Conservation (phyloP, 2,329 filamentous ascomycete species). For the Sclerotinia subarctica region DNA sequence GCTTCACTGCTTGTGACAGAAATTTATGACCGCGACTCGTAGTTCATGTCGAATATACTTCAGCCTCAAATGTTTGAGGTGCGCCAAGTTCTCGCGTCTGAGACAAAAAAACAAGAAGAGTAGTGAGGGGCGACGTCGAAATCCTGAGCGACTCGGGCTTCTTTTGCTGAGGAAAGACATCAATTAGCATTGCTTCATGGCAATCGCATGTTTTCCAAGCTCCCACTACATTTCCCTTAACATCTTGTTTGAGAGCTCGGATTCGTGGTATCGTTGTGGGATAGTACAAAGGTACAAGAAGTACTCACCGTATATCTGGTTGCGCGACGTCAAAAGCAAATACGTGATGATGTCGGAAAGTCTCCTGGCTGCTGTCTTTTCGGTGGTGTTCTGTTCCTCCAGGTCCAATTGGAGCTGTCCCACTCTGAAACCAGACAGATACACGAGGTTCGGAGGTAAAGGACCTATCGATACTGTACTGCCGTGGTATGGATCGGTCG, state of each 20-base stretch:
- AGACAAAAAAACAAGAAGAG: not conserved
- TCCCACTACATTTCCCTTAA: not conserved
- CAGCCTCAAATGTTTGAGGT: slow-evolving; percentile 20
- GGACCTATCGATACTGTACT: slow-evolving; percentile 9
- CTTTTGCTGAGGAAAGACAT: not conserved
- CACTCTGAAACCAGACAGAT: slow-evolving; percentile 18
- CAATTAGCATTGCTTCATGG: slow-evolving; percentile 17
- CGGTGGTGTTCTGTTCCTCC: slow-evolving; percentile 6
- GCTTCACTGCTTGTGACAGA: slow-evolving; percentile 14
- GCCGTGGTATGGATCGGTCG: not conserved
- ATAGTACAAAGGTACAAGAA: slow-evolving; percentile 11
- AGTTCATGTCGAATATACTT: slow-evolving; percentile 20
- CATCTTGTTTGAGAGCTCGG: slow-evolving; percentile 5
- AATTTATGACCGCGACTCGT: slow-evolving; percentile 8
- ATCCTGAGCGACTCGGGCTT: not conserved
- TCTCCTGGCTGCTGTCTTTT: slow-evolving; percentile 4
- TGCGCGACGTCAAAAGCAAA: slow-evolving; percentile 19
- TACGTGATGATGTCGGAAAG: slow-evolving; percentile 5
- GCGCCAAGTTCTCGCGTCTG: slow-evolving; percentile 4
- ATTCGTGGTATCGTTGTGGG: not conserved
- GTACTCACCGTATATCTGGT: slow-evolving; percentile 18
- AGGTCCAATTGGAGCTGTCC: slow-evolving; percentile 17
- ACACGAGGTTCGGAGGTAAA: slow-evolving; percentile 10
- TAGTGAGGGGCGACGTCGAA: slow-evolving; percentile 11
- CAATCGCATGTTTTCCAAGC: slow-evolving; percentile 13